Percentiles rank a stretch among this genome's conserved stretches.
phyloP scores from a whole-genome alignment of 192 early-diverging fungal species.

The Chytriomyces confervae region DNA sequence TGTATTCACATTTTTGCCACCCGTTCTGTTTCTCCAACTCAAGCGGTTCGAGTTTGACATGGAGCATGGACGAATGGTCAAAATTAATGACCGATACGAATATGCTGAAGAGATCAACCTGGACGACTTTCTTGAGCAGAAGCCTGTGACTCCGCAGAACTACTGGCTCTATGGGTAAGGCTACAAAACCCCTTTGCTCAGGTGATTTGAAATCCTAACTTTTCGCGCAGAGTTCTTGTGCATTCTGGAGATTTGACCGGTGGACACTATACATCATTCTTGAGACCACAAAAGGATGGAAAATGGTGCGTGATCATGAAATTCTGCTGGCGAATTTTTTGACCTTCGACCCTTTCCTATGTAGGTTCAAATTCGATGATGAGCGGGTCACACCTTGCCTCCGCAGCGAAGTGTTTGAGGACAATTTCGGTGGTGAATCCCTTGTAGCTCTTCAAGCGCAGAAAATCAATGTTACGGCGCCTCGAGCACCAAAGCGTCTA shows the following conservation, averaged over 20 bases:
- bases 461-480: slow-evolving; percentile 40
- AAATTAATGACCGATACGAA: slow-evolving; percentile 98
- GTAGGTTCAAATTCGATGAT: slow-evolving; percentile 87
- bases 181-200: not conserved
- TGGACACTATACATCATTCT: slow-evolving; percentile 93
- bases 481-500: slow-evolving; percentile 69
- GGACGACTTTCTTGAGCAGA: slow-evolving; percentile 72
- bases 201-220: not conserved
- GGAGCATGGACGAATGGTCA: slow-evolving; percentile 85
- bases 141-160: slow-evolving; percentile 57
- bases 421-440: slow-evolving; percentile 89
- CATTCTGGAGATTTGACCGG: slow-evolving; percentile 92
- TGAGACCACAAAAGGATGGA: slow-evolving; percentile 78
- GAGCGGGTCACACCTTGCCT: slow-evolving; percentile 86
- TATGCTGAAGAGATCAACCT: slow-evolving; percentile 89
- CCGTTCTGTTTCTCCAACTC: slow-evolving; percentile 93
- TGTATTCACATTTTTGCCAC: slow-evolving; percentile 90
- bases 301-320: slow-evolving; percentile 61
- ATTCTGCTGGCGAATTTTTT: slow-evolving; percentile 14
- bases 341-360: slow-evolving; percentile 10
- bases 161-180: slow-evolving; percentile 87
- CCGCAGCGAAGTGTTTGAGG: slow-evolving; percentile 85
- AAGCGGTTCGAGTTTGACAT: slow-evolving; percentile 99
- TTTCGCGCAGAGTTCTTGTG: slow-evolving; percentile 79
- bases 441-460: not conserved